These are phyloP conservation scores for Ophiostoma sp. DNA, from an alignment of 2,329 filamentous ascomycete genomes.

Conservation along the genomic window DNA sequence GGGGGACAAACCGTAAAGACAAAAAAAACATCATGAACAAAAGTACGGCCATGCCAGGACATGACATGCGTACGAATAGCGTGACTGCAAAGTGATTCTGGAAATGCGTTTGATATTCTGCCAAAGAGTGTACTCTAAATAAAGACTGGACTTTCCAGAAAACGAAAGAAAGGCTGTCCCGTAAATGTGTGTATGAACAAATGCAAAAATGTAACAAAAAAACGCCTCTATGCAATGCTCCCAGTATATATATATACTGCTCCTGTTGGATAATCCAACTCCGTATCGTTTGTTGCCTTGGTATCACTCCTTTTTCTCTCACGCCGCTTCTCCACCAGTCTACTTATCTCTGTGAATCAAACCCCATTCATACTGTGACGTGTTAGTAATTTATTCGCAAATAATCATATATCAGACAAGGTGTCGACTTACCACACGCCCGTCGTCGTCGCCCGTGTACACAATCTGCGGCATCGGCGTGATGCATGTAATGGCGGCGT, in stretches of 20 bases:
- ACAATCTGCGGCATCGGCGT: slow-evolving; percentile 78
- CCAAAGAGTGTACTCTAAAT: not conserved
- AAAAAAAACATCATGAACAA: not conserved
- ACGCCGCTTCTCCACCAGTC: not conserved
- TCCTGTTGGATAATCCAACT: not conserved
- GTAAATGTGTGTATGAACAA: not conserved
- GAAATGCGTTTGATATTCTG: not conserved
- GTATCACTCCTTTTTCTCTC: too few species aligned
- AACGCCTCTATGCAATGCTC: slow-evolving; percentile 15
- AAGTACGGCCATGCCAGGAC: not conserved
- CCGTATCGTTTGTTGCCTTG: not conserved
- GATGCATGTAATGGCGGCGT: slow-evolving; percentile 80
- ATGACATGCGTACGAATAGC: too few species aligned
- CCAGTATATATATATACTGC: not conserved
- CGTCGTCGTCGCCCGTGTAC: slow-evolving; percentile 93
- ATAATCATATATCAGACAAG: slow-evolving; percentile 1
- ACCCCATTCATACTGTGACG: slow-evolving; percentile 63
- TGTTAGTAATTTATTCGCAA: slow-evolving; percentile 9
- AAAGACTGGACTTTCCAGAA: not conserved
- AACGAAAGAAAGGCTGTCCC: not conserved
- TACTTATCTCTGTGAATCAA: slow-evolving; percentile 58
- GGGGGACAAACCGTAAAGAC: not conserved
- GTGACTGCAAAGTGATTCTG: too few species aligned
- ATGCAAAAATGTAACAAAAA: not conserved
- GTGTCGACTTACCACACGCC: slow-evolving; percentile 70